These are phyloP conservation scores for Argentina anserina DNA, from an alignment of 306 rosid species.

Conservation along the genomic window DNA sequence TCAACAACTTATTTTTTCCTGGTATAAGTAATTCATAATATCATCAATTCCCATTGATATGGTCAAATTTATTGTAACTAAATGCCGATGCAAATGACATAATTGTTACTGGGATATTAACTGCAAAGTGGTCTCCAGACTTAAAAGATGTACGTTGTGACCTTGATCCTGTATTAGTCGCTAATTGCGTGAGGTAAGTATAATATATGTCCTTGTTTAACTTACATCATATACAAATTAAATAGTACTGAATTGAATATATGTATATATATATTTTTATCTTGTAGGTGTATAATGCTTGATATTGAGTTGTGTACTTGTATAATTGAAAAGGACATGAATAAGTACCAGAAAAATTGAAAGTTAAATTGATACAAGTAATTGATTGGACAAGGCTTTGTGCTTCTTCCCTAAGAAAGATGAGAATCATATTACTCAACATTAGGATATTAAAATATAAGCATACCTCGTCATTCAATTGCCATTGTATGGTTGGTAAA, in stretches of 20 bases:
- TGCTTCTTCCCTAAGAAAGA: neutral
- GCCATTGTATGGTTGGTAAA: neutral
- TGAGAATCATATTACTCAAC: neutral
- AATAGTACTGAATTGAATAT: neutral
- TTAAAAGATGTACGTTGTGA: constrained; percentile 93
- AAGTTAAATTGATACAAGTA: neutral
- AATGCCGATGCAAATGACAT: constrained; percentile 57
- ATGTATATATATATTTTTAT: neutral
- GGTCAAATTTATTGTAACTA: constrained; percentile 4
- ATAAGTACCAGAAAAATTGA: neutral
- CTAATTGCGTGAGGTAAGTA: constrained; percentile 71
- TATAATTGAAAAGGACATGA: constrained; percentile 2
- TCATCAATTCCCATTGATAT: no score
- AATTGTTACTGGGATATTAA: constrained; percentile 77
- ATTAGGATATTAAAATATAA: neutral
- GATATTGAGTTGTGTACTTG: neutral
- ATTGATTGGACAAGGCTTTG: neutral
- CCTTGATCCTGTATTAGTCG: constrained; percentile 83
- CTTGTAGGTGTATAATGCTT: neutral
- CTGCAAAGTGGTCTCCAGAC: constrained; percentile 95
- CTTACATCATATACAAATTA: neutral
- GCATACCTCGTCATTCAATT: neutral
- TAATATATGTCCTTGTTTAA: neutral
- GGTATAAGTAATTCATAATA: neutral
- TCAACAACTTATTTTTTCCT: neutral